A percentile compares a stretch with the other conserved stretches of the same genome.
phyloP scores from a whole-genome alignment of 768 basidiomycete genomes.

The Tylopilus sp. region DNA sequence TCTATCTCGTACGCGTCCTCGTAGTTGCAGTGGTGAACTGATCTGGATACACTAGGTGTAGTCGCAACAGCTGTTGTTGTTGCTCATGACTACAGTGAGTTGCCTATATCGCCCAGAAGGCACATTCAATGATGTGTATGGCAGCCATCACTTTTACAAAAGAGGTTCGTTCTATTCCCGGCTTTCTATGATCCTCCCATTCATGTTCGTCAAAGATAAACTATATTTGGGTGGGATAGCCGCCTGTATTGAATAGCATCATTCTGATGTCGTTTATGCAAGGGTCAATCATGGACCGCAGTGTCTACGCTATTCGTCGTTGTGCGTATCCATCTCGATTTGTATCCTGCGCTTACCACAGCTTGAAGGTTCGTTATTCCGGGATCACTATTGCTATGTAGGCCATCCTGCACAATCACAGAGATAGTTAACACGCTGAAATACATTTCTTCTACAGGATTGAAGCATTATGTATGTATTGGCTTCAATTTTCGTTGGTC shows the following conservation, averaged over 20 bases:
- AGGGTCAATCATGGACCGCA: slow-evolving; percentile 8
- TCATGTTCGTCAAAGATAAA: slow-evolving; percentile 7
- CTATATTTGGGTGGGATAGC: slow-evolving; percentile 18
- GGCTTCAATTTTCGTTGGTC: rapidly evolving
- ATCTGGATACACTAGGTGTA: not conserved
- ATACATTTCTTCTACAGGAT: not conserved
- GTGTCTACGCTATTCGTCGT: slow-evolving; percentile 13
- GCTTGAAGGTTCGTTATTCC: slow-evolving; percentile 18
- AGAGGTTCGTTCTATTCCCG: slow-evolving; percentile 10
- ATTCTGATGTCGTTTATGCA: not conserved
- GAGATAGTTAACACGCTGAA: not conserved
- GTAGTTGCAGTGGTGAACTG: not conserved
- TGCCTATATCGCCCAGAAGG: not conserved
- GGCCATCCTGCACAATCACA: not conserved
- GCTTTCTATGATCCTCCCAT: not conserved
- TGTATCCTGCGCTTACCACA: not conserved
- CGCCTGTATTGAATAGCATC: not conserved
- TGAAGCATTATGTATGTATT: slow-evolving; percentile 8
- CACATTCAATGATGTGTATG: not conserved
- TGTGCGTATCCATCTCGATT: slow-evolving; percentile 6
- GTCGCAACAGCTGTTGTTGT: not conserved
- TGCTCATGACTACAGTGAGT: not conserved
- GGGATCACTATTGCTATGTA: slow-evolving; percentile 11
- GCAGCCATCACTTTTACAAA: slow-evolving; percentile 16
- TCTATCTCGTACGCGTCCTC: not conserved